These are phyloP conservation scores for Coccomyxa sp. DNA, from an alignment of 139 green algal genomes.

Conservation along the genomic window DNA sequence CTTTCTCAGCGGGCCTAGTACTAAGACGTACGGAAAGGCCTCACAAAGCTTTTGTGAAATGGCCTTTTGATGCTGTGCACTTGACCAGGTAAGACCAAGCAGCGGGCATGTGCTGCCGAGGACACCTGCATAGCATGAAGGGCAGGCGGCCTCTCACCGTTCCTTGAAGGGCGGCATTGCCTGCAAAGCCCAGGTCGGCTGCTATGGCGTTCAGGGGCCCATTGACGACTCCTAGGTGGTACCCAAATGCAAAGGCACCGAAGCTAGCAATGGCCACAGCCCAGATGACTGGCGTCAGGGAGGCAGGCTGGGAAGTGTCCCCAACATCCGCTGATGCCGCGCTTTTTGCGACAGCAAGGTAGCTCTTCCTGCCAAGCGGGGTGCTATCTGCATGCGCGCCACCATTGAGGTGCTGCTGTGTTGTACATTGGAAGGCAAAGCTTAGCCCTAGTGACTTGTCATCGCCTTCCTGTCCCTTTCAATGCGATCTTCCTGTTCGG, in stretches of 20 bases:
- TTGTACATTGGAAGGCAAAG: too few relatives aligned
- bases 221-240: conserved; percentile 86
- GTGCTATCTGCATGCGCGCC: too few relatives aligned
- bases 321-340: background rate
- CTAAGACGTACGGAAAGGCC: too few relatives aligned
- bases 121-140: background rate
- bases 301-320: background rate
- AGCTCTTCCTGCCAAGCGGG: background rate
- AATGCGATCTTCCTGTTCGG: too few relatives aligned
- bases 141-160: conserved; percentile 8
- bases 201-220: conserved; percentile 81
- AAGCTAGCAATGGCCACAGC: conserved; percentile 53
- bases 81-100: too few relatives aligned
- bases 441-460: too few relatives aligned
- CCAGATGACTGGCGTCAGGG: conserved; percentile 35
- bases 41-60: too few relatives aligned
- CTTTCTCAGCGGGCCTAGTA: too few relatives aligned
- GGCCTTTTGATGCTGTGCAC: too few relatives aligned
- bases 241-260: conserved; percentile 82
- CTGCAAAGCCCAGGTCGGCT: conserved; percentile 69
- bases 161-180: conserved; percentile 64
- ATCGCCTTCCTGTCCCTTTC: too few relatives aligned
- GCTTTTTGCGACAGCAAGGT: background rate
- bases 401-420: too few relatives aligned
- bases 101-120: too few relatives aligned